Evolutionary conservation across 2,329 filamentous ascomycete species (phyloP).

Genomic region (Pseudogymnoascus sp.): DNA sequence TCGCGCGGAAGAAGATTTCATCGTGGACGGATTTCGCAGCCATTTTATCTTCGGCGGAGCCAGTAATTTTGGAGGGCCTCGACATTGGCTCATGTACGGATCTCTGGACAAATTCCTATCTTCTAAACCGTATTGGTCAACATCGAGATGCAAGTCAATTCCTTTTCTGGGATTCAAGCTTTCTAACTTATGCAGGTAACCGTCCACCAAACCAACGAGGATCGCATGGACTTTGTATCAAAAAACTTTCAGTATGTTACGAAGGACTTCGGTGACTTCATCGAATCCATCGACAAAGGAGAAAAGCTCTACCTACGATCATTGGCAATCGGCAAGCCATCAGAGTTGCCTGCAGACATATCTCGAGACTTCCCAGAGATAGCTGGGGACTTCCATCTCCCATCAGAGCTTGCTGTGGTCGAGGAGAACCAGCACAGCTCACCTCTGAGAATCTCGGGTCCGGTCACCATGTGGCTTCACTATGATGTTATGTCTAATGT

Average conservation of each 20-base stretch:
- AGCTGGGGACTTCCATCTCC: conserved; percentile 60
- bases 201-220: conserved; percentile 58
- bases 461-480: conserved; percentile 81
- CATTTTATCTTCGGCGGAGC: conserved; percentile 49
- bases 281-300: conserved; percentile 49
- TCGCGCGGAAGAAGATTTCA: conserved; percentile 45
- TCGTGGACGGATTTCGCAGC: conserved; percentile 49
- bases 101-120: conserved; percentile 60
- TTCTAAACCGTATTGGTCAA: conserved; percentile 51
- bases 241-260: conserved; percentile 78
- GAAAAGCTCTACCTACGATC: conserved; percentile 68
- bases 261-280: conserved; percentile 57
- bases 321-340: conserved; percentile 59
- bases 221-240: conserved; percentile 67
- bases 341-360: conserved; percentile 61
- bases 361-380: conserved; percentile 62
- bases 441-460: conserved; percentile 68
- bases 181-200: conserved; percentile 44
- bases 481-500: conserved; percentile 89
- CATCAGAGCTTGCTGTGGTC: conserved; percentile 50
- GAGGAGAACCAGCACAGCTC: conserved; percentile 63
- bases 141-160: conserved; percentile 46
- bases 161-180: not conserved
- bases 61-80: conserved; percentile 55
- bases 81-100: conserved; percentile 58